These are phyloP conservation scores for Alternaria sp. DNA, from an alignment of 2,329 filamentous ascomycete genomes.

Conservation along the genomic window DNA sequence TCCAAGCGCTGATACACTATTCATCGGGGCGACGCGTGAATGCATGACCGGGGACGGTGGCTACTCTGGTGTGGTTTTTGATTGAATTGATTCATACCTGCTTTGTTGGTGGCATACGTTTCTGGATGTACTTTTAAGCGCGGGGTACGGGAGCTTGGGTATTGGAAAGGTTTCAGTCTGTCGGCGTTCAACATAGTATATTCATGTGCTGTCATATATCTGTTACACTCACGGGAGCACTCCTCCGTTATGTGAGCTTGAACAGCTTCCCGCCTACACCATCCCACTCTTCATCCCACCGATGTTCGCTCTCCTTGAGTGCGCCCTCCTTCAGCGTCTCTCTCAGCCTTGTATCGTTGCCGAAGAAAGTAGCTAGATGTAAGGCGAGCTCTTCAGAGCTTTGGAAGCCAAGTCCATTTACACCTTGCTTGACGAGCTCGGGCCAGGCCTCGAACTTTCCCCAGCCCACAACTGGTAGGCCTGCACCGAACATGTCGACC, in stretches of 20 bases:
- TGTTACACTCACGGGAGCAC: background rate
- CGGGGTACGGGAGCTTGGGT: background rate
- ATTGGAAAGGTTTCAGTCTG: background rate
- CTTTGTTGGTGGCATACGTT: background rate
- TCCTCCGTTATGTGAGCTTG: conserved; percentile 1
- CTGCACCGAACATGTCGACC: conserved; percentile 97
- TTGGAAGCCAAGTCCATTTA: conserved; percentile 86
- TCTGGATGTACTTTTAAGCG: background rate
- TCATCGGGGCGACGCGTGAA: background rate
- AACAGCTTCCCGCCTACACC: conserved; percentile 77
- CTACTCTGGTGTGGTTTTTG: background rate
- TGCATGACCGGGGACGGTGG: background rate
- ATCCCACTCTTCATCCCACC: conserved; percentile 96
- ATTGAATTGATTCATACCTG: background rate
- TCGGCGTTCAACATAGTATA: background rate
- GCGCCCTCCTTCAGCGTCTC: conserved; percentile 71
- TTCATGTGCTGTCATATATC: background rate
- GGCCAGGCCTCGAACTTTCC: conserved; percentile 83
- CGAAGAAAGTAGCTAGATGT: conserved; percentile 70
- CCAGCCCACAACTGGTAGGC: conserved; percentile 88
- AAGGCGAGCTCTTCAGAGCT: conserved; percentile 69
- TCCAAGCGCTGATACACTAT: background rate
- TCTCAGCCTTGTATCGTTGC: conserved; percentile 60
- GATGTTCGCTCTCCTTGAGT: conserved; percentile 70
- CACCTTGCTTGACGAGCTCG: conserved; percentile 86